Percentiles rank a stretch among this genome's conserved stretches.
Evolutionary conservation across 176 grass and related monocot species (phyloP).

Genomic region (Olyra latifolia): DNA sequence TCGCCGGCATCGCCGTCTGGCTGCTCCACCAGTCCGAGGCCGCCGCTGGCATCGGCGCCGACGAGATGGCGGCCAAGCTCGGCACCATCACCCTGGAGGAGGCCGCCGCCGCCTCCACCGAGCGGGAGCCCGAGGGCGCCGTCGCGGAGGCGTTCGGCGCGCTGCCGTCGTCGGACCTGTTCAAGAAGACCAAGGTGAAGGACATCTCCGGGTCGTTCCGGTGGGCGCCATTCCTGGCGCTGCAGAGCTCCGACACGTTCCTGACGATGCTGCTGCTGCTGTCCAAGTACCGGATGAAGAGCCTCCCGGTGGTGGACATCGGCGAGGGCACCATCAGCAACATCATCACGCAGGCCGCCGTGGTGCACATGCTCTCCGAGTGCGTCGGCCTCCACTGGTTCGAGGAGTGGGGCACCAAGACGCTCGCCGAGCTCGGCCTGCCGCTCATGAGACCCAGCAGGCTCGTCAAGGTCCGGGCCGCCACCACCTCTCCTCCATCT

Average conservation of each 20-base stretch:
- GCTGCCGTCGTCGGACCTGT: constrained; percentile 90
- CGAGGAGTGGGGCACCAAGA: constrained; percentile 92
- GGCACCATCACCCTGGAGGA: constrained; percentile 57
- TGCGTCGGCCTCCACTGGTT: constrained; percentile 91
- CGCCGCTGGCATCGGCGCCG: constrained; percentile 28
- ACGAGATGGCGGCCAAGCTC: constrained; percentile 64
- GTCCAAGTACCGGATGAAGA: constrained; percentile 98
- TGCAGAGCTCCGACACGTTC: constrained; percentile 96
- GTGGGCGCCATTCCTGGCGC: constrained; percentile 93
- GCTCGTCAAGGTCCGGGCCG: constrained; percentile 61
- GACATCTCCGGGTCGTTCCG: constrained; percentile 94
- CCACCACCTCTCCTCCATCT: not conserved
- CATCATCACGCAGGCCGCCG: constrained; percentile 78
- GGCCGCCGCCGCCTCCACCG: not conserved
- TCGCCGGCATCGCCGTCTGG: constrained; percentile 92
- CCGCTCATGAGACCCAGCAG: constrained; percentile 64
- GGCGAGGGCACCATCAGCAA: constrained; percentile 86
- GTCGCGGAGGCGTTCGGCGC: constrained; percentile 65
- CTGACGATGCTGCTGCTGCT: constrained; percentile 89
- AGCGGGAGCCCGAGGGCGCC: constrained; percentile 5
- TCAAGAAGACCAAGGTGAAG: constrained; percentile 91
- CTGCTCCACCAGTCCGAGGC: constrained; percentile 71
- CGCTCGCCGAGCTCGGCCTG: constrained; percentile 71
- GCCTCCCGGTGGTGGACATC: constrained; percentile 92
- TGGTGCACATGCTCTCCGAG: constrained; percentile 96